Evolutionary conservation across 1,284 basidiomycete species (phyloP).

Genomic region (Leccinum laetum): DNA sequence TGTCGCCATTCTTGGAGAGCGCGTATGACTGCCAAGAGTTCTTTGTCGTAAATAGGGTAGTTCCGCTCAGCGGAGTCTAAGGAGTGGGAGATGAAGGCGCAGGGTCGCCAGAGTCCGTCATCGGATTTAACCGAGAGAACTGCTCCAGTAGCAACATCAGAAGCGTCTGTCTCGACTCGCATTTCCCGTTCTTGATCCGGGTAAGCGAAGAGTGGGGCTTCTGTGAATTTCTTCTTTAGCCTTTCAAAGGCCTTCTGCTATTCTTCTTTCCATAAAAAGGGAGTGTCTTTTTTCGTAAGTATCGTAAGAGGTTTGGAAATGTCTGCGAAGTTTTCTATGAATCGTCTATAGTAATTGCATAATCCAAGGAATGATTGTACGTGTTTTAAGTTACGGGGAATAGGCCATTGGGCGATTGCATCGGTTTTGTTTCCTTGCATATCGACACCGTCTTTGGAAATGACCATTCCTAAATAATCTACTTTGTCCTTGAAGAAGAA

Average conservation of each 20-base stretch:
- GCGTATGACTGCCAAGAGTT: neutral
- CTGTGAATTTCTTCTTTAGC: neutral
- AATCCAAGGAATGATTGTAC: neutral
- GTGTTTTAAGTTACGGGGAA: neutral
- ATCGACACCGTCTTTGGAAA: neutral
- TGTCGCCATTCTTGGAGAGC: neutral
- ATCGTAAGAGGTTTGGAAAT: neutral
- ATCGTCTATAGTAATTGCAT: neutral
- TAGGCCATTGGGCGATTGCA: neutral
- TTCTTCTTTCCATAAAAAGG: neutral
- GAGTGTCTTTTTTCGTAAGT: neutral
- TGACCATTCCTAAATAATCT: neutral
- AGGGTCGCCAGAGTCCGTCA: neutral
- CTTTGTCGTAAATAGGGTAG: neutral
- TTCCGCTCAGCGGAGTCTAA: neutral
- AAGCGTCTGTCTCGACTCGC: neutral
- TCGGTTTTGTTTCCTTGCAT: neutral
- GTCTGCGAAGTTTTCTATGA: neutral
- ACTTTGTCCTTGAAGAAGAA: neutral
- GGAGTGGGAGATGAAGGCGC: neutral
- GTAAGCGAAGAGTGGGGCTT: neutral
- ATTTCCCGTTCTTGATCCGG: neutral
- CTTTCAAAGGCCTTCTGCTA: fast-evolving
- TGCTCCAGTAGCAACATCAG: neutral
- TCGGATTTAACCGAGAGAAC: neutral